Evolutionary conservation across 148 eudicot species (phyloP), one percentile per base, ranked within the genome.

Genomic region (Rhododendron henanense): DNA sequence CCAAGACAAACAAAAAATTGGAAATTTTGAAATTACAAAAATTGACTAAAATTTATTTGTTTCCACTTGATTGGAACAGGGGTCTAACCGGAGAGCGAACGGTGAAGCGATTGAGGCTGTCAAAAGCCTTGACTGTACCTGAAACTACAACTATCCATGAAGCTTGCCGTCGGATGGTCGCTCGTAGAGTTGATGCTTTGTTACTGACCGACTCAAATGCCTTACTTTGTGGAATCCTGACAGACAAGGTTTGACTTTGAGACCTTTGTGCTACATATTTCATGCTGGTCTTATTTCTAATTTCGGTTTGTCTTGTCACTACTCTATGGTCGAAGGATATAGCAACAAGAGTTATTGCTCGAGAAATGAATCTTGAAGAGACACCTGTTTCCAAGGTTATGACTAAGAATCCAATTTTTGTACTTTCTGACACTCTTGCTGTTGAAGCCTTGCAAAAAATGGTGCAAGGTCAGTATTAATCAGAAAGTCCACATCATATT

Each of bases 371-470:
- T 93, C 94, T 94, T 81, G 93, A 95, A 87, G 94, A 93, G 85
- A 97, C 98, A 2, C 96, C 98, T 83, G 98, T 94, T 87, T 95
- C 99, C 47, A 95, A 93, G 86, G 98, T 94, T 85, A 97, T 97
- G 99, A 97, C 98, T 21, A 97, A 91, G 86, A 95, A 94, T 87
- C 99, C 99, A 31, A 89, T 89, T 47, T 97, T 97, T 90, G 99
- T 97, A 87, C 94, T 97, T 86, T 94, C 99, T 63, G 96, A 93
- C 88, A 91, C 96, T 53, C 94, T 93, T 83, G 98, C 99, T 37
- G 99, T 97, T 61, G 99, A 97, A 92, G 98, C 98, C 75, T 89
- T 97, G 90, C 99, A 97, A 80, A 97, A 97, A 87, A 97, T 97
- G 99, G 95, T 95, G 14, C 96, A 91, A 93, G 99, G 99, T 95